Evolutionary conservation across 352 stramenopile species (phyloP).

Genomic region (Phytophthora sp.): DNA sequence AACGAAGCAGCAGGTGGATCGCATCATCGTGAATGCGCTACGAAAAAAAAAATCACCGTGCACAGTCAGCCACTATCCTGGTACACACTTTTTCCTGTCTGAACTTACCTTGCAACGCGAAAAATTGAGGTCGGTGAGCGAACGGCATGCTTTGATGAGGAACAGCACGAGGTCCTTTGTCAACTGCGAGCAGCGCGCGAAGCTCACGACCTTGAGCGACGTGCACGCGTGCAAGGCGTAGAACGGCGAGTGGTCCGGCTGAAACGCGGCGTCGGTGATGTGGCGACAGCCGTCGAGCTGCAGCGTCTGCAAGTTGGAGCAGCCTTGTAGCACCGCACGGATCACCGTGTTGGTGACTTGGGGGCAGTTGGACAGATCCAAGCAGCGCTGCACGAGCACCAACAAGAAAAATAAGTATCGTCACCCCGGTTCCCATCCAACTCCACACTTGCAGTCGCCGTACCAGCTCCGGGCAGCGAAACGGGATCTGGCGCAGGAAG

Average conservation of each 20-base stretch:
- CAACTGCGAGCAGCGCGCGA: slow-evolving; percentile 85
- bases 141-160: slow-evolving; percentile 78
- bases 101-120: slow-evolving; percentile 76
- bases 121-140: slow-evolving; percentile 81
- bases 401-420: slow-evolving; percentile 5
- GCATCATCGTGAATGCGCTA: slow-evolving; percentile 79
- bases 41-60: not conserved
- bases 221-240: slow-evolving; percentile 74
- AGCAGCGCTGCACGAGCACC: slow-evolving; percentile 53
- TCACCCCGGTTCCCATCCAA: not conserved
- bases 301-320: slow-evolving; percentile 74
- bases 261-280: slow-evolving; percentile 89
- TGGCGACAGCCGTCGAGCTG: slow-evolving; percentile 86
- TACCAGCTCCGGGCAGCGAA: slow-evolving; percentile 83
- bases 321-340: slow-evolving; percentile 79
- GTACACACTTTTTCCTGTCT: not conserved
- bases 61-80: slow-evolving; percentile 2
- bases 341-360: slow-evolving; percentile 90
- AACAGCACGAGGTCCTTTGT: slow-evolving; percentile 79
- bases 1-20: slow-evolving; percentile 69
- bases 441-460: not conserved
- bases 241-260: slow-evolving; percentile 79
- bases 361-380: slow-evolving; percentile 85
- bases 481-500: slow-evolving; percentile 86
- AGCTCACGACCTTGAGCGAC: slow-evolving; percentile 78